Percentiles rank a stretch among this genome's conserved stretches.
phyloP scores from a whole-genome alignment of 495 filamentous ascomycete genomes.

The Rhizodiscina lignyota region DNA sequence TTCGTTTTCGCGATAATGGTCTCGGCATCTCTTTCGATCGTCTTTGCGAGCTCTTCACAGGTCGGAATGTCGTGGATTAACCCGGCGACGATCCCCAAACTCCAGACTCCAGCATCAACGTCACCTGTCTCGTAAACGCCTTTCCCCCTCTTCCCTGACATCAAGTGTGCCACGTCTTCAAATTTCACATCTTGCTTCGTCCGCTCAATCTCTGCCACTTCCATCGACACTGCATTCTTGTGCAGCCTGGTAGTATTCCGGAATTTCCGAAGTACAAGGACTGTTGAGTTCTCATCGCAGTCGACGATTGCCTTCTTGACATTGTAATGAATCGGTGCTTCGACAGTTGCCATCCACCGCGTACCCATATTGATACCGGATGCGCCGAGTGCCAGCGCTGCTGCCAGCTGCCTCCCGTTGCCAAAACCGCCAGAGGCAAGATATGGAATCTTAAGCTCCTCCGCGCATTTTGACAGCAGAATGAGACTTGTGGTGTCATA shows the following conservation, averaged over 20 bases:
- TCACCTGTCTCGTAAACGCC: constrained; percentile 86
- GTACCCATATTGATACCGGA: constrained; percentile 94
- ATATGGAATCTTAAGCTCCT: constrained; percentile 70
- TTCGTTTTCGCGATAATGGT: constrained; percentile 17
- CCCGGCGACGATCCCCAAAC: constrained; percentile 47
- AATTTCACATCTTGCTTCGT: constrained; percentile 79
- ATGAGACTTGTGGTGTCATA: constrained; percentile 93
- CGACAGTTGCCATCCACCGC: constrained; percentile 76
- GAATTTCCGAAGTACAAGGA: constrained; percentile 75
- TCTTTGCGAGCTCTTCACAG: constrained; percentile 33
- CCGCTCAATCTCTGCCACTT: constrained; percentile 62
- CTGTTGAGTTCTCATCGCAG: constrained; percentile 77
- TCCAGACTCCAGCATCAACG: constrained; percentile 65
- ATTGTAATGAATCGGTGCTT: constrained; percentile 75
- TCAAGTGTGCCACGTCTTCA: constrained; percentile 67
- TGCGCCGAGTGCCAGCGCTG: constrained; percentile 70
- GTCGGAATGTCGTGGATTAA: constrained; percentile 50
- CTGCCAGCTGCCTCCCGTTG: constrained; percentile 84
- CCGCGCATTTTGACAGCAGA: constrained; percentile 64
- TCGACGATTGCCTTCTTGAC: constrained; percentile 83
- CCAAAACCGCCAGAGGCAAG: constrained; percentile 89
- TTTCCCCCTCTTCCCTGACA: constrained; percentile 77
- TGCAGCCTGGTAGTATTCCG: constrained; percentile 86
- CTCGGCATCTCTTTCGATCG: constrained; percentile 44
- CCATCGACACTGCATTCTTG: constrained; percentile 67